These are phyloP conservation scores for Pistacia vera DNA, from an alignment of 345 rosid species.

Conservation along the genomic window DNA sequence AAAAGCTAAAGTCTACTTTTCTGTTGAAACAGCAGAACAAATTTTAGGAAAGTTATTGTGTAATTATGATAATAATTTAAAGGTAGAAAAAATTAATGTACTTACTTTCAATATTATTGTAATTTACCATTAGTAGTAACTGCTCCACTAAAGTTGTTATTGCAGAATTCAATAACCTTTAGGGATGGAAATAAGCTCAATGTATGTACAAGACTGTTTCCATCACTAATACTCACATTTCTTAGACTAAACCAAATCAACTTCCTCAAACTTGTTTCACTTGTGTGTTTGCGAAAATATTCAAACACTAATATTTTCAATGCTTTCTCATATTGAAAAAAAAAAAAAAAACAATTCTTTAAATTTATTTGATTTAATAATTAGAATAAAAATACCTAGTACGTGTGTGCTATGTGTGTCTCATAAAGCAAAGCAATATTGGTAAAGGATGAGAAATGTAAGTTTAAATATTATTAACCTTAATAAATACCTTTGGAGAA, in stretches of 20 bases:
- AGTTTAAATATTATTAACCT: too few relatives aligned
- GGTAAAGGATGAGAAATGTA: too few relatives aligned
- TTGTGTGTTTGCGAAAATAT: not conserved
- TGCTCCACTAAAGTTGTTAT: not conserved
- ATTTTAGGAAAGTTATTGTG: too few relatives aligned
- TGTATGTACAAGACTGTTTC: not conserved
- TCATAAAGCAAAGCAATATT: too few relatives aligned
- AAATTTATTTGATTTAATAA: too few relatives aligned
- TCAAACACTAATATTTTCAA: too few relatives aligned
- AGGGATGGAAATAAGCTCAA: not conserved
- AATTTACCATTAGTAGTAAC: not conserved
- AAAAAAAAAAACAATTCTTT: too few relatives aligned
- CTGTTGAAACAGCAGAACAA: not conserved
- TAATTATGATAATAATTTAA: too few relatives aligned
- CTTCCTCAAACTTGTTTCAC: not conserved
- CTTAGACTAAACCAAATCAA: not conserved
- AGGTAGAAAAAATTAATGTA: too few relatives aligned
- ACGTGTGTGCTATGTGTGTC: too few relatives aligned
- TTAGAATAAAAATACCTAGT: too few relatives aligned
- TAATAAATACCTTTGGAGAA: slow-evolving; percentile 1
- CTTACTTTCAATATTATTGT: not conserved
- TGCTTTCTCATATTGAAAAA: too few relatives aligned
- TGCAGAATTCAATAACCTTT: not conserved
- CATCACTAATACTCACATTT: not conserved
- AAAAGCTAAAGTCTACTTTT: not conserved